A percentile compares a stretch with the other conserved stretches of the same genome.
These are phyloP conservation scores for Colletotrichum sp. DNA, from an alignment of 2,329 filamentous ascomycete species.

Conservation along the genomic window DNA sequence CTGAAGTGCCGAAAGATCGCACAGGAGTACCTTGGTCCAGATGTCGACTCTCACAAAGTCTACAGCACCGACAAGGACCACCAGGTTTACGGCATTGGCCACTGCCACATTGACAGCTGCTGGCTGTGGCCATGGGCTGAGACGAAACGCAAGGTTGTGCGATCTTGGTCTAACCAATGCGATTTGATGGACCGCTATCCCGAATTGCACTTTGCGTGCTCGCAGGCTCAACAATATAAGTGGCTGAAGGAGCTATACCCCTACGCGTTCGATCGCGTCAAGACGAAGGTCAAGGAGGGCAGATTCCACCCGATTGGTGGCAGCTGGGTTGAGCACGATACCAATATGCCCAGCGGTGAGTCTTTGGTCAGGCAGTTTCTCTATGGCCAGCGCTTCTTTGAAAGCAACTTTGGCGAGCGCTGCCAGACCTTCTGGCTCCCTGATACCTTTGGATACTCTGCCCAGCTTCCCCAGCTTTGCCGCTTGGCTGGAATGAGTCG, in stretches of 20 bases:
- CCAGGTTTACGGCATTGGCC: constrained; percentile 86
- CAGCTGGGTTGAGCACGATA: constrained; percentile 99
- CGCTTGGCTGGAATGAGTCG: constrained; percentile 93
- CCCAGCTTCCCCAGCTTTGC: constrained; percentile 91
- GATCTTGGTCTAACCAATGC: constrained; percentile 97
- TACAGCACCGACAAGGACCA: constrained; percentile 78
- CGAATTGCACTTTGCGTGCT: constrained; percentile 90
- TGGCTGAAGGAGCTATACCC: constrained; percentile 94
- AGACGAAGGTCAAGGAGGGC: constrained; percentile 86
- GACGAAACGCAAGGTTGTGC: constrained; percentile 93
- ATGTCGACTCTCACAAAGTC: constrained; percentile 82
- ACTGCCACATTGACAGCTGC: constrained; percentile 98
- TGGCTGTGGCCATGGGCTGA: constrained; percentile 99
- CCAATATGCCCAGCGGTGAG: constrained; percentile 95
- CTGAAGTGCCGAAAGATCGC: constrained; percentile 83
- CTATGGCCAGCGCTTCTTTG: constrained; percentile 94
- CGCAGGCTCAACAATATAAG: constrained; percentile 96
- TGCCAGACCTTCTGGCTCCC: constrained; percentile 96
- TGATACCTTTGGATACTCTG: constrained; percentile 97
- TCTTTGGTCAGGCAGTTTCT: constrained; percentile 93
- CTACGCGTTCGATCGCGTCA: constrained; percentile 86
- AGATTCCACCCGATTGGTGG: constrained; percentile 95
- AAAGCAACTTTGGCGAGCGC: constrained; percentile 88
- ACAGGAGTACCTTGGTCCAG: constrained; percentile 78
- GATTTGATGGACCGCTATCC: constrained; percentile 94